Evolutionary conservation across 306 rosid genomes (phyloP).

Genomic region (Lathyrus oleraceus): DNA sequence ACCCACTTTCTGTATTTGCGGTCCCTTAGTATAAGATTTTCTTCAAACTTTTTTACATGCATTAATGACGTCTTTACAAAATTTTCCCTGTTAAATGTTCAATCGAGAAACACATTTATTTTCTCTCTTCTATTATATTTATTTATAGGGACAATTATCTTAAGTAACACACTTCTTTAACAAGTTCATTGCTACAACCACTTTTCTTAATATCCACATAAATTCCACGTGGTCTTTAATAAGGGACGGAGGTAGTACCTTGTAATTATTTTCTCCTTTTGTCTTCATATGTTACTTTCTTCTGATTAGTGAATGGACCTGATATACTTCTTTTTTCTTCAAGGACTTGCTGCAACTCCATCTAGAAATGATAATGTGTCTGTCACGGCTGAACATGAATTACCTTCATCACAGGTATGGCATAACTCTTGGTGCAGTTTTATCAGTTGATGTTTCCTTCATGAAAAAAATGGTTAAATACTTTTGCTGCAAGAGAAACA

Average conservation of each 20-base stretch:
- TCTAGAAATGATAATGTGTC: slow-evolving; percentile 59
- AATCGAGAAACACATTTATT: no score
- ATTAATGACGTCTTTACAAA: no score
- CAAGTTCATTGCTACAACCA: no score
- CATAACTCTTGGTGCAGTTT: slow-evolving; percentile 22
- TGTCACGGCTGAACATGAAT: slow-evolving; percentile 57
- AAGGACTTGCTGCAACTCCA: slow-evolving; percentile 61
- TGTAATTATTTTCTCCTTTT: slow-evolving; percentile 21
- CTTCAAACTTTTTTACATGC: no score
- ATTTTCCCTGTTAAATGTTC: no score
- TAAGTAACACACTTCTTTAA: no score
- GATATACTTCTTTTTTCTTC: slow-evolving; percentile 43
- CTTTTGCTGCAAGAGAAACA: slow-evolving; percentile 10
- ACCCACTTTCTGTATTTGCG: no score
- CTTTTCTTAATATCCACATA: no score
- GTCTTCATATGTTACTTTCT: slow-evolving; percentile 35
- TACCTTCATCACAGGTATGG: slow-evolving; percentile 81
- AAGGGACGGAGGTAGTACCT: neutral
- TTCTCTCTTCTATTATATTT: no score
- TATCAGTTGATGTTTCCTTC: slow-evolving; percentile 24
- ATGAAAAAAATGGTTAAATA: slow-evolving; percentile 29
- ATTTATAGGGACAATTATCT: no score
- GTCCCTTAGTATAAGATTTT: no score
- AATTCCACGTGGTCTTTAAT: no score
- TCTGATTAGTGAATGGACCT: slow-evolving; percentile 32